Base-by-base conservation (phyloP, 139 green algal genomes). In the Nannochloris sp. region DNA sequence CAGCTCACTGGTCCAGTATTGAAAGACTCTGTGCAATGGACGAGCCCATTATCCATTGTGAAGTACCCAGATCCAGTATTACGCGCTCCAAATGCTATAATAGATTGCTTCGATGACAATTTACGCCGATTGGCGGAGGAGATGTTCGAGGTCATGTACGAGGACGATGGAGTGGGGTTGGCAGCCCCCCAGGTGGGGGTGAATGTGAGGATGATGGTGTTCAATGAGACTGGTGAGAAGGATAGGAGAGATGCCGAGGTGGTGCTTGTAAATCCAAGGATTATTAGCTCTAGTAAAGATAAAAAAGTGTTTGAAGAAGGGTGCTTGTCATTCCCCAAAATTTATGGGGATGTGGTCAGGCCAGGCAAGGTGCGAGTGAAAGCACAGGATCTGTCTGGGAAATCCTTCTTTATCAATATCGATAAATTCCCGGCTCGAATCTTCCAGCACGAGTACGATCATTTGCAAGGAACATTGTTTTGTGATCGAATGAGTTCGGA, bases 401-500 rank as follows among this genome's bases (percentile, higher is more conserved):
- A 84, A 43, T 81, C 74, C 28, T 72, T 96, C 11, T 59, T 33
- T 3, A 43, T 72, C 3, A 51, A 23, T 1, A 61, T 79, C 25
- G 66, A 74, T 31, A 89, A 75, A 48, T 97, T 81, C 57, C 61
- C 83, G 20, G 87, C 93, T 4, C 75, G 93, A 16, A 92, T 99
- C 29, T 99, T 99, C 73, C 92, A 97, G 74, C 94, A 99, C 71
- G 94, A 98, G 73, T 98, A 88, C 53, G 93, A 98, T 76, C 93
- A 98, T 67, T 69, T 97, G 31, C 82, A 98, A 81, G 85, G 88
- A 20, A 64, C 74, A 3, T 73, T 96, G 26, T 95, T 91, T 65
- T 82, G 82, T 62, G 89, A 96, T 74, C 67, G 89, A 20, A 91
- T 96, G 82, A 68, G 70, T 29, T 48, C 74, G 4, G 46, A 70